Evolutionary conservation across 805 yeast species (phyloP), one percentile per base, ranked within the genome.

Genomic region (Lipomyces japonicus): DNA sequence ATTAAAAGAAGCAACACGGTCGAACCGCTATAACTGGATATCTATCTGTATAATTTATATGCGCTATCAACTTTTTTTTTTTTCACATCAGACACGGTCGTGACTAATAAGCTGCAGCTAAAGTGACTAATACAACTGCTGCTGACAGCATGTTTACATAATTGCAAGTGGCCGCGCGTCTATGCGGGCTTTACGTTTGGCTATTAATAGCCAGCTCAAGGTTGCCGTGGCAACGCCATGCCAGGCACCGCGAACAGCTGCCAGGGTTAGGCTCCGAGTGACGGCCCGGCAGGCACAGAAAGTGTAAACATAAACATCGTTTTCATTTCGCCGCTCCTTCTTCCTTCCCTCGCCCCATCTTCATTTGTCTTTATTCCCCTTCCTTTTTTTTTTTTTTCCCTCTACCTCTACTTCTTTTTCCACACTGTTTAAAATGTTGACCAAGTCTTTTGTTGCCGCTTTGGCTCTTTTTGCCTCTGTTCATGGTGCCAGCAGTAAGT

Each of bases 381-480:
- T 42, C 34, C 45, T 26, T 5, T 22, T 37, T 4, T 34, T 23
- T 14, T 34, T 12, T 42, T 37, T 25, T 16, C 41, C 12, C 32
- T 28, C 45, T 25, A 16, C 30, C 23, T 28, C 10, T 7, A 28
- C 10, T 28, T 7, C 10, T 7, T 28, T 28, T 28, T 28, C 12
- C 7, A 7, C 31, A 12, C 21, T 4, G 3, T 5, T 31, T 35
- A 39, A 26, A 45, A 53, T 53, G 53, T 19, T 50, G 30, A 22
- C 39, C 40, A 40, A 48, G 24, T 25, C 25, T 42, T 25, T 50
- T 24, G 23, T 45, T 28, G 24, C 54, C 30, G 50, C 48, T 35
- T 43, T 47, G 38, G 59, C 55, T 19, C 40, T 48, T 30, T 48
- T 51, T 22, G 57, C 57, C 19, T 42, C 48, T 21, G 59, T 31